Evolutionary conservation across 306 rosid genomes (phyloP), one percentile per base, ranked within the genome.

Genomic region (Cucurbita ficifolia): DNA sequence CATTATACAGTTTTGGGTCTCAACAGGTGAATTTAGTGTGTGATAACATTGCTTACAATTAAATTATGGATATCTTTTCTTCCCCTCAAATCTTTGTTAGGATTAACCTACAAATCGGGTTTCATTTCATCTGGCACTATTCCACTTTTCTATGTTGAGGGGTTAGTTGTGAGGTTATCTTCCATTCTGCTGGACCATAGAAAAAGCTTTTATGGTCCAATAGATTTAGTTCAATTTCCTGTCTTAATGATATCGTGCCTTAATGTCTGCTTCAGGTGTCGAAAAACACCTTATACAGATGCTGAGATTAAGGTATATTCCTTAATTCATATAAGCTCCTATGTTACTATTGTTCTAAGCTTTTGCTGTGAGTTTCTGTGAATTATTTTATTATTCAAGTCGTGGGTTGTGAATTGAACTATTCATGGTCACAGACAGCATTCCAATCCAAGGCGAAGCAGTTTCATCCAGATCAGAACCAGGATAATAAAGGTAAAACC

Each of bases 381-480:
- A 55, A 38, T 49, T 68, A 7, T 1, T 46, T 22, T 68, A 10
- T 48, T 48, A 48, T 68, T 14, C 21, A 24, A 68, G 56, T 13
- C 3, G 6, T 21, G 42, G 56, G n/a, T 46, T 68, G 21, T 68
- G 72, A 65, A 68, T 48, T 48, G 57, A 13, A 46, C 49, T 10
- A 33, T 70, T 4, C 46, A 17, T 76, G 77, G 46, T 63, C 55
- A 86, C 84, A 95, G 99, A 84, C 92, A 61, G 99, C 99, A 68
- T 95, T 89, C 79, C 84, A 96, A 84, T 75, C 84, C 55, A 95
- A 89, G 85, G 99, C 99, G 60, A 91, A 85, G 87, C 87, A 86
- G 81, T 86, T 84, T 73, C 99, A 95, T 86, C 99, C 99, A 48
- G 99, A 95, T 83, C 99, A 91, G 77, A 95, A 91, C 91, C 99